A percentile compares a stretch with the other conserved stretches of the same genome.
Conservation (phyloP, 257 asterid genomes). For the Solanum chiquidenum region DNA sequence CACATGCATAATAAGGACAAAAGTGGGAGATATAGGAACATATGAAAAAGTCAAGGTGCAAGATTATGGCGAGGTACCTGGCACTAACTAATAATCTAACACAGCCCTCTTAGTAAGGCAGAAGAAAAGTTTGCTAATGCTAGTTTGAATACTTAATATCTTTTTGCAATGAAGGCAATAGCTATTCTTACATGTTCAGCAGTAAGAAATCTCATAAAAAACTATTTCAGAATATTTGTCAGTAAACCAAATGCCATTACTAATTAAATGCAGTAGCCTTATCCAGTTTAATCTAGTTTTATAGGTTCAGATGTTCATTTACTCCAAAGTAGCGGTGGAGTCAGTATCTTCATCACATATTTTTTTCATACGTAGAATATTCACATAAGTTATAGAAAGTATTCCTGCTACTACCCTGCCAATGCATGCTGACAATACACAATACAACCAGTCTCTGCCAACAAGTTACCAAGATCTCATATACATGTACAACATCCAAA, state of each 20-base stretch:
- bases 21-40: not conserved
- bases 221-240: not conserved
- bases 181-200: not conserved
- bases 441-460: not conserved
- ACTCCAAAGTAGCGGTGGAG: not conserved
- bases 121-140: not conserved
- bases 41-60: not conserved
- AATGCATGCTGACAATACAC: not conserved
- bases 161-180: not conserved
- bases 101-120: not conserved
- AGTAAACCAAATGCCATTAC: not conserved
- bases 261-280: not conserved
- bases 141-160: not conserved
- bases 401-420: not conserved
- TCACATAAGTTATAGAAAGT: not conserved
- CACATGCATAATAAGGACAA: not conserved
- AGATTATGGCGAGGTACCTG: not conserved
- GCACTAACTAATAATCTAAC: not conserved
- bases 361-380: not conserved
- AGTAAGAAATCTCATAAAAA: not conserved
- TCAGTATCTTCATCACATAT: not conserved
- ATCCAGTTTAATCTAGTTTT: not conserved
- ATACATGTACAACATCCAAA: not conserved
- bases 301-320: not conserved
- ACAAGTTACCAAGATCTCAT: not conserved